These are phyloP conservation scores for Zygosaccharomyces sapae DNA, from an alignment of 1,139 yeast genomes.

Conservation along the genomic window DNA sequence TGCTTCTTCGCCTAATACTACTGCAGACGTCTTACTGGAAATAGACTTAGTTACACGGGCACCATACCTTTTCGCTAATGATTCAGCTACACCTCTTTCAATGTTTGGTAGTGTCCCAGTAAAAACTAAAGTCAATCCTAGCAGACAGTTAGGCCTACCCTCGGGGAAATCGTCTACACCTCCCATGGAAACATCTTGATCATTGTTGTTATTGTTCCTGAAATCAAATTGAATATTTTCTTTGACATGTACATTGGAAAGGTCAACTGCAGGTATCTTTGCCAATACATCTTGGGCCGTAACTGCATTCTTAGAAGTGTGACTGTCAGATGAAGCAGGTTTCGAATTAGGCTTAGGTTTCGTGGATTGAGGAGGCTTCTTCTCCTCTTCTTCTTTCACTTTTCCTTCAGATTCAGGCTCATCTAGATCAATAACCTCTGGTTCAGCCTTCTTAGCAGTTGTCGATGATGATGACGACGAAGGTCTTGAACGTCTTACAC, in stretches of 20 bases:
- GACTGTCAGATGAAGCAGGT: constrained; percentile 1
- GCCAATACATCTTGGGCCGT: constrained; percentile 33
- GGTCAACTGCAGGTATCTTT: constrained; percentile 34
- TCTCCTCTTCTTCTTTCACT: constrained; percentile 3
- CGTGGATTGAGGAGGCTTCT: neutral
- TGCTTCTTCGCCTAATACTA: constrained; percentile 92
- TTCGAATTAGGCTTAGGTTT: constrained; percentile 1
- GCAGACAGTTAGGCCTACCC: constrained; percentile 76
- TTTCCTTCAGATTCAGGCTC: constrained; percentile 18
- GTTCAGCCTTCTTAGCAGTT: neutral
- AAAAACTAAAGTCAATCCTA: constrained; percentile 87
- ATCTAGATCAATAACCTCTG: constrained; percentile 28
- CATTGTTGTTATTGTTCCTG: constrained; percentile 15
- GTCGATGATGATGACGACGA: neutral
- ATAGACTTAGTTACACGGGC: constrained; percentile 91
- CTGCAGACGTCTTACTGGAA: constrained; percentile 79
- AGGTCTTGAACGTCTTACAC: constrained; percentile 8
- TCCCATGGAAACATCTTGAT: constrained; percentile 15
- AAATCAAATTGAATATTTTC: constrained; percentile 31
- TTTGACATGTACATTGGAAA: constrained; percentile 32
- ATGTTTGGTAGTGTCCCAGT: constrained; percentile 84
- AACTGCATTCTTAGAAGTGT: neutral
- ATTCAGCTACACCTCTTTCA: constrained; percentile 72
- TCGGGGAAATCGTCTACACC: constrained; percentile 44
- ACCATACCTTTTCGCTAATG: constrained; percentile 78